A percentile compares a stretch with the other conserved stretches of the same genome.
These are phyloP conservation scores for Domatiomyces catenatus DNA, from an alignment of 2,329 filamentous ascomycete species.

Conservation along the genomic window DNA sequence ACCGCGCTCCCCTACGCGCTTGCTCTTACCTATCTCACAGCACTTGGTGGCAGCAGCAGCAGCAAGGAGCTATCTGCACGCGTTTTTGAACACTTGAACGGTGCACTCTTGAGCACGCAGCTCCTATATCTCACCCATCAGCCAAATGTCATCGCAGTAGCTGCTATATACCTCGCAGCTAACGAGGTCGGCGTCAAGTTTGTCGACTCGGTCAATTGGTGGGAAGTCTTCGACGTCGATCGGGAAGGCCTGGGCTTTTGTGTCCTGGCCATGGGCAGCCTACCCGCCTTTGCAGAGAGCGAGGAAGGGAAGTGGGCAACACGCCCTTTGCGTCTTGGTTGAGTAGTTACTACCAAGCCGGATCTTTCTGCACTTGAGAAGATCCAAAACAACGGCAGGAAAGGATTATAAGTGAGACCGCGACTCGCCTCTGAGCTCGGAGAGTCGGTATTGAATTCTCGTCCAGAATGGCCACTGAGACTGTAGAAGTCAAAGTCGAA, in stretches of 20 bases:
- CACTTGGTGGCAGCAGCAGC: slow-evolving; percentile 52
- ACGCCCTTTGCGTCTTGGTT: slow-evolving; percentile 5
- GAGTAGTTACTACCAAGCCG: too few species aligned
- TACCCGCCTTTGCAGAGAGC: slow-evolving; percentile 52
- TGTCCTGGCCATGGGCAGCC: slow-evolving; percentile 68
- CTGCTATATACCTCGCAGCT: slow-evolving; percentile 80
- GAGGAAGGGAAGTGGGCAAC: slow-evolving; percentile 41
- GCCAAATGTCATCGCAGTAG: slow-evolving; percentile 67
- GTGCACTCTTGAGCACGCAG: slow-evolving; percentile 72
- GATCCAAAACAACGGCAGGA: too few species aligned
- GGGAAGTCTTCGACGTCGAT: slow-evolving; percentile 95
- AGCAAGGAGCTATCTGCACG: slow-evolving; percentile 47
- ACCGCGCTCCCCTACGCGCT: slow-evolving; percentile 75
- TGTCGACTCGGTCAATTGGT: slow-evolving; percentile 63
- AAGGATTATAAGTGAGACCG: too few species aligned
- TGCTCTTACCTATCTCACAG: slow-evolving; percentile 82
- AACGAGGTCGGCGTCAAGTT: slow-evolving; percentile 61
- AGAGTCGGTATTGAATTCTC: too few species aligned
- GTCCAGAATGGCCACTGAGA: neutral
- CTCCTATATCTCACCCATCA: slow-evolving; percentile 85
- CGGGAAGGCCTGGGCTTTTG: slow-evolving; percentile 87
- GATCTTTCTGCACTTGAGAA: too few species aligned
- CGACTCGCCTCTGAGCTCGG: too few species aligned
- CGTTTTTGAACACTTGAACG: slow-evolving; percentile 67
- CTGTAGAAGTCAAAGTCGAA: neutral